Evolutionary conservation across 257 asterid genomes (phyloP).

Genomic region (Gentiana macrophylla): DNA sequence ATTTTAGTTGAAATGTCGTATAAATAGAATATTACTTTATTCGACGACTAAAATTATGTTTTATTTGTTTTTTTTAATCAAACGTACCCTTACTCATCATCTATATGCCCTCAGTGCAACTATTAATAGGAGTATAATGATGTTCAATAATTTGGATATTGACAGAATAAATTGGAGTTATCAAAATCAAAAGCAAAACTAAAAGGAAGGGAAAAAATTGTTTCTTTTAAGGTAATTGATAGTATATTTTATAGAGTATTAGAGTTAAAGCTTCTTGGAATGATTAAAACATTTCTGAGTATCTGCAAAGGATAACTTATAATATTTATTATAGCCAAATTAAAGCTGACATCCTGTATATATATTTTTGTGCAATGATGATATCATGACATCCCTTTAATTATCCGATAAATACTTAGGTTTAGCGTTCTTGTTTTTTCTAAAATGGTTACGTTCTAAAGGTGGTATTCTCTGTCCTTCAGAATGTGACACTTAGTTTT

Average conservation of each 20-base stretch:
- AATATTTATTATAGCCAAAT: background rate
- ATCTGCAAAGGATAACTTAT: background rate
- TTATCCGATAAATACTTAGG: background rate
- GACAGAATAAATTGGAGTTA: constrained; percentile 26
- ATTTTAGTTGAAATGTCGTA: too few species aligned
- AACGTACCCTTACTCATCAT: too few species aligned
- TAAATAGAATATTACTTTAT: too few species aligned
- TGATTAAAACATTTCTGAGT: constrained; percentile 14
- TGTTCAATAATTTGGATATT: constrained; percentile 18
- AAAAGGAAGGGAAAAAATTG: background rate
- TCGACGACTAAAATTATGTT: too few species aligned
- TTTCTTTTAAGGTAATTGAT: constrained; percentile 1
- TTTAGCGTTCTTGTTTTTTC: too few species aligned
- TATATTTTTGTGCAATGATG: background rate
- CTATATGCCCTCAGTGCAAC: too few species aligned
- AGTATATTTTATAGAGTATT: too few species aligned
- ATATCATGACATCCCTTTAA: background rate
- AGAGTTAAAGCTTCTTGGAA: constrained; percentile 17
- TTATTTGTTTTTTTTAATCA: too few species aligned
- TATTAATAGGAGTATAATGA: background rate
- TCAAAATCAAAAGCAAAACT: constrained; percentile 10
- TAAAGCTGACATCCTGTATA: background rate
- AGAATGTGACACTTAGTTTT: too few species aligned
- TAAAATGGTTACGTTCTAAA: too few species aligned
- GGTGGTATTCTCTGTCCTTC: too few species aligned